Base-by-base conservation (phyloP, 1,139 yeast genomes). In the Pichia sp. region DNA sequence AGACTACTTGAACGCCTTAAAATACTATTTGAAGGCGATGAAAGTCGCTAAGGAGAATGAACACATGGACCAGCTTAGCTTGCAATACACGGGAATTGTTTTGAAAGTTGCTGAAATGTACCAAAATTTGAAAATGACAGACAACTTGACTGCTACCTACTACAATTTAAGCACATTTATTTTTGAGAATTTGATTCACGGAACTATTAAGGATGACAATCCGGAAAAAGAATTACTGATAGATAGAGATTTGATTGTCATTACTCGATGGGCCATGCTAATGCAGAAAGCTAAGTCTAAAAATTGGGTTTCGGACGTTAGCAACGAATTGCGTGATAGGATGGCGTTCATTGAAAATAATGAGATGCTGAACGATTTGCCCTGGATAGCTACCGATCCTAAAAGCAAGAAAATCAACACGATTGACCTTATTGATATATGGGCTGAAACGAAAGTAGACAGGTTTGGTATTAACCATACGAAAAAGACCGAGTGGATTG, bases 41-140 rank as follows among this genome's bases (percentile, higher is more conserved):
- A 69, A 74, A 30, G 70, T 76, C 56, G 75, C 79, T 55, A 68
- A 75, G 23, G 71, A 70, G 38, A 70, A 71, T 34, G 68, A 77
- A 49, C 72, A 70, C 0, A 67, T 89, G 72, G 80, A 81, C 58
- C 77, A 76, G 16, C 64, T 87, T 38, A 75, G 81, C 52, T 89
- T 86, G 61, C 87, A 84, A 63, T 87, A 84, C 65, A 90, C 97
- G 0, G 96, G 97, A 0, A 80, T 92, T 56, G 95, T 90, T 65
- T 74, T 92, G 66, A 89, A 90, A 65, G 75, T 89, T 45, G 96
- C 87, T 3, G 96, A 90, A 66, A 87, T 90, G 90, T 88, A 83
- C 67, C 64, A 70, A 67, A 55, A 65, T 57, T 49, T 67, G 48
- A 60, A 56, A 3, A 63, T 62, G 65, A 51, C 51, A 2, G 64